These are phyloP conservation scores for Tuber brumale DNA, from an alignment of 495 filamentous ascomycete genomes.

Conservation along the genomic window DNA sequence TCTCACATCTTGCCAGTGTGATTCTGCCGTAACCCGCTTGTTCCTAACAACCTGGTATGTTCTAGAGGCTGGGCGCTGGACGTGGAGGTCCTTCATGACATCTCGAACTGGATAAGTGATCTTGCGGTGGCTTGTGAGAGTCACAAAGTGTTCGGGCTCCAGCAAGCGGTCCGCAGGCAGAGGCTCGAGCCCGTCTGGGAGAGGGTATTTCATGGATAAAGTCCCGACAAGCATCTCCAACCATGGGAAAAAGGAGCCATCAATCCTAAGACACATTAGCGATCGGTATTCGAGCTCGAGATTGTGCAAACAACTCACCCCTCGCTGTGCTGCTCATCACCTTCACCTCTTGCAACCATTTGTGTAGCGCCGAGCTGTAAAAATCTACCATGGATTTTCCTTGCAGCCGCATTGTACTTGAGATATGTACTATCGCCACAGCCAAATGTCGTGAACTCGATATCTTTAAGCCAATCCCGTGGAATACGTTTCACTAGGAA, in stretches of 20 bases:
- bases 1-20: constrained; percentile 93
- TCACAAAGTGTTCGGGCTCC: background rate
- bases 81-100: constrained; percentile 14
- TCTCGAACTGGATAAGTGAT: constrained; percentile 20
- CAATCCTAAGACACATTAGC: constrained; percentile 50
- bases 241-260: constrained; percentile 79
- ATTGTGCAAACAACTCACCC: constrained; percentile 54
- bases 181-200: constrained; percentile 57
- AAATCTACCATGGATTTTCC: constrained; percentile 80
- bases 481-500: constrained; percentile 72
- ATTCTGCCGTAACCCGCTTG: constrained; percentile 61
- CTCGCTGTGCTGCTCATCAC: constrained; percentile 86
- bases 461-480: constrained; percentile 56
- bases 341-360: constrained; percentile 70
- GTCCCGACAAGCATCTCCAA: constrained; percentile 56
- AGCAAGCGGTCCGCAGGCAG: constrained; percentile 72
- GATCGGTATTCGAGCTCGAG: constrained; percentile 21
- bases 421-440: constrained; percentile 91
- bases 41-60: constrained; percentile 56
- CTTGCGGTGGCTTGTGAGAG: constrained; percentile 41
- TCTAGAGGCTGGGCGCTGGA: constrained; percentile 44
- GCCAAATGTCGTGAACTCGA: constrained; percentile 79
- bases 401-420: constrained; percentile 89
- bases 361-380: constrained; percentile 77
- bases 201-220: constrained; percentile 61